A percentile compares a stretch with the other conserved stretches of the same genome.
Conservation (phyloP, 1,284 basidiomycete species). For the Rhodofomes roseus region DNA sequence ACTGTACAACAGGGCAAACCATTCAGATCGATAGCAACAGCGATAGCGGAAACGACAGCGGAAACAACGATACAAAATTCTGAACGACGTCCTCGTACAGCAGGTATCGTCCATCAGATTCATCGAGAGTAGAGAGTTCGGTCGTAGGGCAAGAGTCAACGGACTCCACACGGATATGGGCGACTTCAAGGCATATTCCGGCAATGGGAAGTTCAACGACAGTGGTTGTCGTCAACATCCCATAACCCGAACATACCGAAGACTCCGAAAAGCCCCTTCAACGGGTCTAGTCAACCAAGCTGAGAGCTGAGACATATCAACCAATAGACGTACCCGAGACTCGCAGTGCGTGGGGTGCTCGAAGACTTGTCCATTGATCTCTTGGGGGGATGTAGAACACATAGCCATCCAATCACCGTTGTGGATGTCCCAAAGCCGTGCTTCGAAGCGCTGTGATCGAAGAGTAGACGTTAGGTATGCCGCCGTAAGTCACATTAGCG, state of each 20-base stretch:
- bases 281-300: background rate
- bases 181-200: too few species aligned
- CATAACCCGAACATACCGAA: conserved; percentile 17
- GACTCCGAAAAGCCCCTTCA: conserved; percentile 1
- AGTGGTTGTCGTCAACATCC: background rate
- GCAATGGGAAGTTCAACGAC: background rate
- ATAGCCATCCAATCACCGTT: conserved; percentile 4
- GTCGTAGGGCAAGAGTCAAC: too few species aligned
- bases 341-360: conserved; percentile 3
- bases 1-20: background rate
- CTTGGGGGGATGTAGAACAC: conserved; percentile 3
- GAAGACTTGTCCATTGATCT: conserved; percentile 1
- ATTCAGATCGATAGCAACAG: background rate
- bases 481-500: background rate
- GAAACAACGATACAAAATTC: background rate
- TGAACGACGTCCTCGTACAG: too few species aligned
- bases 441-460: conserved; percentile 1
- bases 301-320: background rate
- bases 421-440: background rate
- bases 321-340: conserved; percentile 1
- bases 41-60: background rate
- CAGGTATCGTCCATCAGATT: too few species aligned
- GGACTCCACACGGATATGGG: too few species aligned
- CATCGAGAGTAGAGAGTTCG: too few species aligned
- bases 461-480: too few species aligned